Conservation (phyloP, 1,139 yeast species). For the Blastobotrys raffinosifermentans region DNA sequence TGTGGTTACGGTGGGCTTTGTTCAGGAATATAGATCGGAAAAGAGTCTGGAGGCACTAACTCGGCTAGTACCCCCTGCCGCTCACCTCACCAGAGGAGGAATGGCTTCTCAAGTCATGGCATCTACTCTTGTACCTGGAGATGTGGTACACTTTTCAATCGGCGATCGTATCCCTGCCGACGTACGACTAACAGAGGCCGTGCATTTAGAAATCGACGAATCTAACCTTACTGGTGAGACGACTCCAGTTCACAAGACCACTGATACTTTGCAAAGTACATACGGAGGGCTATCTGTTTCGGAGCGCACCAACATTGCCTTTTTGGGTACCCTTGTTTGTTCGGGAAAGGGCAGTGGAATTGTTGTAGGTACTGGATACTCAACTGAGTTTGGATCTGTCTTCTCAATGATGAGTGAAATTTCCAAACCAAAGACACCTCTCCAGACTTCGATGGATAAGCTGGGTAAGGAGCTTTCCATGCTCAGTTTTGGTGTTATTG, state of each 20-base stretch:
- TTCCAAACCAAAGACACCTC: slow-evolving; percentile 93
- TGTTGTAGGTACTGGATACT: slow-evolving; percentile 82
- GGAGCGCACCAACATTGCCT: slow-evolving; percentile 72
- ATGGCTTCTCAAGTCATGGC: slow-evolving; percentile 75
- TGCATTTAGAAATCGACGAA: slow-evolving; percentile 79
- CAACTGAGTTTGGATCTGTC: slow-evolving; percentile 82
- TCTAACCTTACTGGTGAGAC: slow-evolving; percentile 93
- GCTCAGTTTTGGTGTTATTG: slow-evolving; percentile 79
- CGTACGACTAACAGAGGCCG: slow-evolving; percentile 68
- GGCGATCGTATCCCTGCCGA: slow-evolving; percentile 98
- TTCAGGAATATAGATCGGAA: slow-evolving; percentile 92
- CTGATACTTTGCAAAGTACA: slow-evolving; percentile 34
- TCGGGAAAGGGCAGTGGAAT: slow-evolving; percentile 92
- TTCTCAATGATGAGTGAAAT: slow-evolving; percentile 92
- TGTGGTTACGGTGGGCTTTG: slow-evolving; percentile 92
- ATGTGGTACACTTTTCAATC: slow-evolving; percentile 75
- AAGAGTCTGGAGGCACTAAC: slow-evolving; percentile 87
- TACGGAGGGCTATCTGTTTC: slow-evolving; percentile 42
- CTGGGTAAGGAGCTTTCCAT: slow-evolving; percentile 83
- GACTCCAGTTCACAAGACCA: slow-evolving; percentile 65
- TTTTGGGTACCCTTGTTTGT: slow-evolving; percentile 93
- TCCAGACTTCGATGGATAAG: slow-evolving; percentile 90
- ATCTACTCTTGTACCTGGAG: slow-evolving; percentile 86
- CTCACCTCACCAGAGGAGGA: slow-evolving; percentile 71
- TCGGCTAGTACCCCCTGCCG: slow-evolving; percentile 88